A percentile compares a stretch with the other conserved stretches of the same genome.
phyloP scores from a whole-genome alignment of 2,329 filamentous ascomycete species.

The Hymenoscyphus scutula region DNA sequence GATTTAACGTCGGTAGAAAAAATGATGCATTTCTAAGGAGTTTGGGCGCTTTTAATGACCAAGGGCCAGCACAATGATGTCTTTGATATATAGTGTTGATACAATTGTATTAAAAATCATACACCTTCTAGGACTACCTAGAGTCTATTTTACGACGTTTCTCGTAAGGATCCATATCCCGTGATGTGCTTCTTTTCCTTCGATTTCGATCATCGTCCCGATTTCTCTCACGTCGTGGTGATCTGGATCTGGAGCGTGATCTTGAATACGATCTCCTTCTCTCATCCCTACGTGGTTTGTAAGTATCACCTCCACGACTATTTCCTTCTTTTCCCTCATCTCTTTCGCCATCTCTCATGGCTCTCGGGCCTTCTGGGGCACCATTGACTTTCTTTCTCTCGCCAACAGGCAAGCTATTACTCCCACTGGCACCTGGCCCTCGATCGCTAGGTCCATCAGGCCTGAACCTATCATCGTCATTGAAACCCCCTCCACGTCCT shows the following conservation, averaged over 20 bases:
- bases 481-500: constrained; percentile 39
- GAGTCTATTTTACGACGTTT: constrained; percentile 58
- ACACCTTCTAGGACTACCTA: constrained; percentile 19
- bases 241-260: constrained; percentile 45
- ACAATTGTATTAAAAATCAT: constrained; percentile 8
- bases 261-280: constrained; percentile 33
- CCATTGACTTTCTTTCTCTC: constrained; percentile 44
- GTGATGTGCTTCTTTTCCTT: constrained; percentile 57
- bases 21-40: background rate
- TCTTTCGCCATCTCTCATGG: constrained; percentile 32
- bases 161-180: constrained; percentile 51
- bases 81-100: background rate
- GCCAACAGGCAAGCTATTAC: constrained; percentile 69
- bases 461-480: constrained; percentile 64
- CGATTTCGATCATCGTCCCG: constrained; percentile 46
- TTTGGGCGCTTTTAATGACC: background rate
- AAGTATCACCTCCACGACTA: constrained; percentile 26
- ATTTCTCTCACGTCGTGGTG: constrained; percentile 47
- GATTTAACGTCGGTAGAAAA: constrained; percentile 49
- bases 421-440: constrained; percentile 54
- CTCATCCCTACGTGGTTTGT: constrained; percentile 25
- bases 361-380: constrained; percentile 34
- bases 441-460: constrained; percentile 53
- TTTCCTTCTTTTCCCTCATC: constrained; percentile 36
- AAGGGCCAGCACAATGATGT: background rate